Percentiles rank a stretch among this genome's conserved stretches.
Conservation (phyloP, 768 basidiomycete genomes). For the Boletus rex-veris region DNA sequence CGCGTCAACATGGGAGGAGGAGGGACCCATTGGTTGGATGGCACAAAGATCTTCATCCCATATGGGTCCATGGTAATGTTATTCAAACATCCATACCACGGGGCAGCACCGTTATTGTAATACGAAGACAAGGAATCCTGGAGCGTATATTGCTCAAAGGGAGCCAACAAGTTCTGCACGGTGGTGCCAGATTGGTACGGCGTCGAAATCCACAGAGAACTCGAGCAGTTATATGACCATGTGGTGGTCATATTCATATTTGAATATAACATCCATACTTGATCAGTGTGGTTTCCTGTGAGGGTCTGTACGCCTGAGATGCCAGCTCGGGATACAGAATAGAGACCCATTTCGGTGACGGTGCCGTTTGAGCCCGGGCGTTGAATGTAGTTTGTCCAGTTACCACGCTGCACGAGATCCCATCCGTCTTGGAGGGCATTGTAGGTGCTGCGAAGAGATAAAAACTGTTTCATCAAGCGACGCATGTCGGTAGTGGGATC, state of each 20-base stretch:
- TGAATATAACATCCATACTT: slow-evolving; percentile 81
- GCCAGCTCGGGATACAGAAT: slow-evolving; percentile 71
- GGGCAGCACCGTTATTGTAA: slow-evolving; percentile 52
- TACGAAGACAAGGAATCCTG: slow-evolving; percentile 62
- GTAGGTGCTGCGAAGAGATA: slow-evolving; percentile 65
- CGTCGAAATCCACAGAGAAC: slow-evolving; percentile 68
- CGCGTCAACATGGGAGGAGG: slow-evolving; percentile 72
- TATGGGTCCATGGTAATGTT: slow-evolving; percentile 65
- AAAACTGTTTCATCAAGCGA: slow-evolving; percentile 70
- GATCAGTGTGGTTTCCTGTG: slow-evolving; percentile 54
- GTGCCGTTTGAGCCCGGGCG: slow-evolving; percentile 85
- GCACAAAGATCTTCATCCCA: slow-evolving; percentile 82
- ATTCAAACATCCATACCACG: slow-evolving; percentile 73
- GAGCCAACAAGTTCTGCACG: slow-evolving; percentile 75
- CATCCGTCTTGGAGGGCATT: slow-evolving; percentile 83
- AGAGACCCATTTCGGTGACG: slow-evolving; percentile 82
- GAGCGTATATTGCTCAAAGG: slow-evolving; percentile 78
- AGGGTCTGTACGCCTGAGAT: slow-evolving; percentile 59
- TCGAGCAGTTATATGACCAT: slow-evolving; percentile 60
- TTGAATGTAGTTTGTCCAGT: slow-evolving; percentile 76
- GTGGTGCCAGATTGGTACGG: slow-evolving; percentile 61
- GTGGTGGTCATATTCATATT: slow-evolving; percentile 77
- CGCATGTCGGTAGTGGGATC: slow-evolving; percentile 82
- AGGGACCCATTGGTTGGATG: slow-evolving; percentile 58
- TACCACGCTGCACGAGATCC: slow-evolving; percentile 77